These are phyloP conservation scores for Cyclanthera cordifolia DNA, from an alignment of 306 rosid genomes.

Conservation along the genomic window DNA sequence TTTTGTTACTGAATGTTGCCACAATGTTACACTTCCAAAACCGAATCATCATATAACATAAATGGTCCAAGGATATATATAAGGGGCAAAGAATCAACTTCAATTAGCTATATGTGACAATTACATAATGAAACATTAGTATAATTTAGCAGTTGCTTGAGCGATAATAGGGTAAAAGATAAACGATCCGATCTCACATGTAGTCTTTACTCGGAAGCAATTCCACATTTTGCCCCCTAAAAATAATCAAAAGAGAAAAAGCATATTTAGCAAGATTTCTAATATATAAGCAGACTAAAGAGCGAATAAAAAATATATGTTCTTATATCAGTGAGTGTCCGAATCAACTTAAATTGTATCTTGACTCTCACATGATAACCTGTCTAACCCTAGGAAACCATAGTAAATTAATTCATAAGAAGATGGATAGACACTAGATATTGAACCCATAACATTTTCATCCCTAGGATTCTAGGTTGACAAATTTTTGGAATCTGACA, in stretches of 20 bases:
- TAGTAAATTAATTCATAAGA: no score
- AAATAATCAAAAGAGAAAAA: slow-evolving; percentile 6
- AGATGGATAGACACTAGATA: no score
- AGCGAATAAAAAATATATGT: background rate
- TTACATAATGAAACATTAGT: slow-evolving; percentile 8
- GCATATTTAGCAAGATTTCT: background rate
- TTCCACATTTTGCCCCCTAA: slow-evolving; percentile 8
- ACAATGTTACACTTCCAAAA: slow-evolving; percentile 8
- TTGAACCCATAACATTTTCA: no score
- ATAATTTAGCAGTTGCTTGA: slow-evolving; percentile 3
- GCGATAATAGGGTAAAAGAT: slow-evolving; percentile 2
- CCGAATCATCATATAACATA: background rate
- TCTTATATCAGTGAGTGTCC: no score
- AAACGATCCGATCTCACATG: slow-evolving; percentile 1
- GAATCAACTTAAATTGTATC: no score
- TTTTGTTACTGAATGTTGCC: slow-evolving; percentile 6
- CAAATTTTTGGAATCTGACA: background rate
- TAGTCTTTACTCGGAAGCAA: background rate
- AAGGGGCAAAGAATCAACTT: slow-evolving; percentile 7
- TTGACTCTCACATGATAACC: no score
- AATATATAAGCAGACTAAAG: background rate
- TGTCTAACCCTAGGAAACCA: no score
- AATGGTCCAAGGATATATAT: background rate
- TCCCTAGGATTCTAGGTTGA: no score
- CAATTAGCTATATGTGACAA: slow-evolving; percentile 5